Conservation (phyloP, 345 rosid species). For the Salix purpurea region DNA sequence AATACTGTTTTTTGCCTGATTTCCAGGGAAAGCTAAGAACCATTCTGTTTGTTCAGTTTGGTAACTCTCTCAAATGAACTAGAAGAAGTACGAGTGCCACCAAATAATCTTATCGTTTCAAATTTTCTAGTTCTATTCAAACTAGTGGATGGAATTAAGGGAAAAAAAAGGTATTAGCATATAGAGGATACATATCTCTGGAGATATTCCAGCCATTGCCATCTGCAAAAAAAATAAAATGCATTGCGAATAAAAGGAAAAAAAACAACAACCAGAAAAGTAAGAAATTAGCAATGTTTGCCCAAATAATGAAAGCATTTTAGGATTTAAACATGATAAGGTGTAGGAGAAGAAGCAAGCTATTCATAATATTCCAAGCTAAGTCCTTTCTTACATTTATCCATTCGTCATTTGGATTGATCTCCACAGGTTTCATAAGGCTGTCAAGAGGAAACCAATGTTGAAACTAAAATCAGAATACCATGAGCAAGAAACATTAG, state of each 20-base stretch:
- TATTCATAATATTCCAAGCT: not conserved
- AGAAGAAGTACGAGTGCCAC: not conserved
- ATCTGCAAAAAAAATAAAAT: slow-evolving; percentile 46
- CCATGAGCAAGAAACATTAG: not conserved
- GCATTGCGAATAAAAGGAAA: slow-evolving; percentile 3
- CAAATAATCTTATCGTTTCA: not conserved
- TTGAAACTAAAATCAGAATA: slow-evolving; percentile 1
- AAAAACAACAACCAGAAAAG: not conserved
- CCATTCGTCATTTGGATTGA: slow-evolving; percentile 96
- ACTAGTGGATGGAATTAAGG: not conserved
- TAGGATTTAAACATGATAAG: not conserved
- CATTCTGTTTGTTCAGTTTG: not conserved
- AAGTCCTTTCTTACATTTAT: slow-evolving; percentile 61
- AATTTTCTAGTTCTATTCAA: not conserved
- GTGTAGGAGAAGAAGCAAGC: slow-evolving; percentile 5
- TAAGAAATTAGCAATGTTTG: slow-evolving; percentile 2
- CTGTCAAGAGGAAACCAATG: slow-evolving; percentile 42
- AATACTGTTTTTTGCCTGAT: not conserved
- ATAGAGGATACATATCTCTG: slow-evolving; percentile 80
- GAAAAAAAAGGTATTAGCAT: not conserved
- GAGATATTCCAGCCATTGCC: slow-evolving; percentile 93
- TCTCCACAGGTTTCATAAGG: slow-evolving; percentile 81
- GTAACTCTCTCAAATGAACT: not conserved
- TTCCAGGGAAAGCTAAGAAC: not conserved
- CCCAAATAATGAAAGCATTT: not conserved